Evolutionary conservation across 352 stramenopile species (phyloP).

Genomic region (Blastocystis sp.): DNA sequence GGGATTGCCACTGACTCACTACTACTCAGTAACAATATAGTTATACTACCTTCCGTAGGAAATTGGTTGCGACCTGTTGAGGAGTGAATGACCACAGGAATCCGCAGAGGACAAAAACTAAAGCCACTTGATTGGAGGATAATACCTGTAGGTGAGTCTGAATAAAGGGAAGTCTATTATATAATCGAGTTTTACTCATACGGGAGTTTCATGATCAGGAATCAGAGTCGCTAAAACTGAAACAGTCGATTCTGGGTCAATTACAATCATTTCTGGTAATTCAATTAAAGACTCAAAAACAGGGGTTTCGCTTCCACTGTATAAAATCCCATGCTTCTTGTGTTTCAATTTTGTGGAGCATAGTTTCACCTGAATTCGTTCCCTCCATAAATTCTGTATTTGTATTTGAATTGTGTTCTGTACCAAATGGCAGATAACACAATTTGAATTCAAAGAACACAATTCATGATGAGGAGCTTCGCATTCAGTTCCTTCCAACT

Average conservation of each 20-base stretch:
- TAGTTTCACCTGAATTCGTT: background rate
- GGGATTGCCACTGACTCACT: background rate
- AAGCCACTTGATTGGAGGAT: background rate
- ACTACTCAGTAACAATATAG: background rate
- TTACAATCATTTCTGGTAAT: conserved; percentile 5
- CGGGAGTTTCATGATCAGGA: background rate
- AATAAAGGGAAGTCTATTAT: background rate
- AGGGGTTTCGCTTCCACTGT: background rate
- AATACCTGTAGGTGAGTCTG: background rate
- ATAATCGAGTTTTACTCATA: background rate
- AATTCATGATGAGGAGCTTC: background rate
- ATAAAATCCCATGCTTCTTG: background rate
- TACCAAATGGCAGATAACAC: background rate
- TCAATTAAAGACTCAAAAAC: background rate
- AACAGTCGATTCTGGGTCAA: conserved; percentile 4
- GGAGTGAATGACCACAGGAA: conserved; percentile 26
- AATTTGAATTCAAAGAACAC: background rate
- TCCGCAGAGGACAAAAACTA: background rate
- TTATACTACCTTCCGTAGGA: background rate
- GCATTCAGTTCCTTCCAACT: background rate
- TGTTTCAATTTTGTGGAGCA: background rate
- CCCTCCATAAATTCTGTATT: conserved; percentile 20
- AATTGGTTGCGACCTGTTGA: background rate
- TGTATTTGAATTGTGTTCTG: background rate
- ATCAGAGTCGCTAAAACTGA: background rate